Percentiles rank a stretch among this genome's conserved stretches.
phyloP scores from a whole-genome alignment of 2,329 filamentous ascomycete species.

The Colletotrichum camelliae region DNA sequence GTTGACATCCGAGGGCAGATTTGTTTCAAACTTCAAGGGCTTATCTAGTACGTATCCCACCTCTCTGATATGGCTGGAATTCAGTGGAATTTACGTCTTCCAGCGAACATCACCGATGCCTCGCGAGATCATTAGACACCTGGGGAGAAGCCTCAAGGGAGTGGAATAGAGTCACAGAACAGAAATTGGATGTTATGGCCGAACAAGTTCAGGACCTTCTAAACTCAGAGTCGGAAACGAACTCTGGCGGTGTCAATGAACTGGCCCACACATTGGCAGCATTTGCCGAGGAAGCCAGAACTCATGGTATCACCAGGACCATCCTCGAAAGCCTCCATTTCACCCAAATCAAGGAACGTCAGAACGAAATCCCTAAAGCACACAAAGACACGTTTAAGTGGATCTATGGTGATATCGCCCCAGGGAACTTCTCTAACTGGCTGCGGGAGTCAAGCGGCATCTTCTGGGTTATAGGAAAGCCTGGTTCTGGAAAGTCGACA shows the following conservation, averaged over 20 bases:
- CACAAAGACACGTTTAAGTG: conserved; percentile 41
- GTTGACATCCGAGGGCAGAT: background rate
- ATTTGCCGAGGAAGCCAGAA: background rate
- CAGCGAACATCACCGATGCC: accelerated
- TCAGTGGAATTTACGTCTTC: no score
- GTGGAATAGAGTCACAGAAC: background rate
- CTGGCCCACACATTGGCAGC: accelerated
- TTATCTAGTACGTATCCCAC: no score
- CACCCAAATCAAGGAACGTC: background rate
- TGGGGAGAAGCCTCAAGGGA: background rate
- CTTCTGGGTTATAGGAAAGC: conserved; percentile 45
- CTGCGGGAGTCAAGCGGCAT: conserved; percentile 28
- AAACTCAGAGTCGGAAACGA: accelerated
- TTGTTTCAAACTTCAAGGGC: background rate
- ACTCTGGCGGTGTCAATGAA: accelerated
- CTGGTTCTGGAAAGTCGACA: conserved; percentile 52
- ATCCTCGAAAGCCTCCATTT: background rate
- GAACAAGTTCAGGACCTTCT: background rate
- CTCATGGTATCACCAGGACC: background rate
- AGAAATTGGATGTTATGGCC: background rate
- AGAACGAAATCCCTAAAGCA: conserved; percentile 35
- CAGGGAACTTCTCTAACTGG: conserved; percentile 29
- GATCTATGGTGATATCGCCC: conserved; percentile 32
- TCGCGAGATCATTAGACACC: accelerated
- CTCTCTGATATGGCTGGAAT: no score